phyloP scores from a whole-genome alignment of 768 basidiomycete genomes.

The Boletus subparvulus region DNA sequence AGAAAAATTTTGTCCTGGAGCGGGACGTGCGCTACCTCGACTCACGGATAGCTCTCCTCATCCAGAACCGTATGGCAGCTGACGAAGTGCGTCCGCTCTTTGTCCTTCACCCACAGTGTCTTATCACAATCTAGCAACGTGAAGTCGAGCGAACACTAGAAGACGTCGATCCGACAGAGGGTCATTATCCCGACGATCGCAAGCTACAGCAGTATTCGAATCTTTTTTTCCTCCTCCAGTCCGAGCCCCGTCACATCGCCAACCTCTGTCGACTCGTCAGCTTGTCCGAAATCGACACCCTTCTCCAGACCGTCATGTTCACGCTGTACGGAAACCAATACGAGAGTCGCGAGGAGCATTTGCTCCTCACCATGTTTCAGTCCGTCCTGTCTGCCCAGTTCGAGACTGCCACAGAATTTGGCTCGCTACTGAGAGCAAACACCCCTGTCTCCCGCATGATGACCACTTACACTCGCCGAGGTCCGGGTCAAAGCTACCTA shows the following conservation, averaged over 20 bases:
- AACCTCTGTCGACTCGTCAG: conserved; percentile 95
- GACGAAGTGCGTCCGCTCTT: conserved; percentile 67
- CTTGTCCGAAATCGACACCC: conserved; percentile 95
- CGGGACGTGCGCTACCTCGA: conserved; percentile 98
- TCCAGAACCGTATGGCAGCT: conserved; percentile 96
- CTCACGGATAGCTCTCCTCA: conserved; percentile 93
- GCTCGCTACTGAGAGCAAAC: conserved; percentile 96
- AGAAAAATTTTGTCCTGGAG: conserved; percentile 99
- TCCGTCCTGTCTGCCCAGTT: conserved; percentile 98
- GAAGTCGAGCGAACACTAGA: conserved; percentile 95
- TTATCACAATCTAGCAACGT: conserved; percentile 62
- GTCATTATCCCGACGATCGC: conserved; percentile 91
- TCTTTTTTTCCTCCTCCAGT: conserved; percentile 97
- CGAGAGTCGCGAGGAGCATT: conserved; percentile 96
- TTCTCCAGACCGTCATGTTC: conserved; percentile 99
- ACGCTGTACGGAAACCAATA: conserved; percentile 99
- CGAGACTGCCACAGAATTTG: conserved; percentile 98
- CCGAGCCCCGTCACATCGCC: conserved; percentile 96
- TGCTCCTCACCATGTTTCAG: conserved; percentile 99
- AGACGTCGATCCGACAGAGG: conserved; percentile 91
- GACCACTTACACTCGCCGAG: conserved; percentile 99
- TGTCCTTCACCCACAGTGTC: neutral
- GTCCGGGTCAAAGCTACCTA: conserved; percentile 97
- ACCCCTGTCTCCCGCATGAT: conserved; percentile 99
- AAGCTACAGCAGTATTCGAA: conserved; percentile 96